Conservation (phyloP, 176 grass and related monocot species). For the Guadua angustifolia region DNA sequence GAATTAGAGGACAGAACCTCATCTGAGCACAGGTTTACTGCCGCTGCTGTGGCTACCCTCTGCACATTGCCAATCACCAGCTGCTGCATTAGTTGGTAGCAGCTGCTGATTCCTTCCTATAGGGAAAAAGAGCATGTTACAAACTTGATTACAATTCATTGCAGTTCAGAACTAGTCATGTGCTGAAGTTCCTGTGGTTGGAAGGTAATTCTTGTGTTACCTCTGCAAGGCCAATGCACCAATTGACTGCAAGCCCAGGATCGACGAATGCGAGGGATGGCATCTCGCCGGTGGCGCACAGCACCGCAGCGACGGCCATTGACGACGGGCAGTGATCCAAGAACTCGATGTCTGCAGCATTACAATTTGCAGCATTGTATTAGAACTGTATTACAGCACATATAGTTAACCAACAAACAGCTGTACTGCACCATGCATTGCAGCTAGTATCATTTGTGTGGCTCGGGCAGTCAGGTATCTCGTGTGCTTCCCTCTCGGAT, state of each 20-base stretch:
- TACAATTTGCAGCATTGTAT: conserved; percentile 33
- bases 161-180: conserved; percentile 11
- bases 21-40: conserved; percentile 46
- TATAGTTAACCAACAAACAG: neutral
- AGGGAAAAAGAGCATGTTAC: conserved; percentile 16
- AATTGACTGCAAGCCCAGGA: conserved; percentile 59
- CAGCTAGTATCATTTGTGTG: conserved; percentile 65
- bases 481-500: conserved; percentile 65
- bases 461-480: conserved; percentile 61
- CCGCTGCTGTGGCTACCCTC: conserved; percentile 33
- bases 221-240: conserved; percentile 89
- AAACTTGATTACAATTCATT: neutral
- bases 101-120: conserved; percentile 76
- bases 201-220: conserved; percentile 41
- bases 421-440: conserved; percentile 61
- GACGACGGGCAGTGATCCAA: conserved; percentile 79
- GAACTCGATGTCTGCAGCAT: conserved; percentile 66
- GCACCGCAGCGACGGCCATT: conserved; percentile 79
- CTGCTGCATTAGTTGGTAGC: conserved; percentile 73
- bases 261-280: conserved; percentile 50
- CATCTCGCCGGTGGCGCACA: conserved; percentile 66
- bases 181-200: neutral
- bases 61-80: conserved; percentile 50
- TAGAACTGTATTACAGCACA: neutral
- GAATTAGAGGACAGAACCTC: conserved; percentile 49